Conservation (phyloP, 352 stramenopile genomes). For the Pythium folliculosum region DNA sequence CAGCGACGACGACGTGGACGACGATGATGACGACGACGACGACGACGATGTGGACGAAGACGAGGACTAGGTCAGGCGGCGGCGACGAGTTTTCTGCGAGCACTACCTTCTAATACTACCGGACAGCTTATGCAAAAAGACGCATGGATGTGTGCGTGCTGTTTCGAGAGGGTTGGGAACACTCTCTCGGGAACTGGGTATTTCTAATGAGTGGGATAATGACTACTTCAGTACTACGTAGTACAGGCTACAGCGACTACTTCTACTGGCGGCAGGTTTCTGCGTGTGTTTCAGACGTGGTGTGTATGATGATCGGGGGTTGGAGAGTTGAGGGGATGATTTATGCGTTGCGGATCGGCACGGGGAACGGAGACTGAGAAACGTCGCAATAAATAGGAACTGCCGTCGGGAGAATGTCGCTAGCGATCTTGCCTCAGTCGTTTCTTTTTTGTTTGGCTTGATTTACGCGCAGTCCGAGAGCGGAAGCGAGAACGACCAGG, state of each 20-base stretch:
- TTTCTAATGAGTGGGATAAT: background rate
- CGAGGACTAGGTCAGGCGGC: conserved; percentile 1
- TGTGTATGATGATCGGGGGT: background rate
- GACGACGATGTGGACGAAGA: conserved; percentile 34
- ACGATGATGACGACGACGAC: conserved; percentile 32
- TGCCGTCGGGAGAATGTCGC: background rate
- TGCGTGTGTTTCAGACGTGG: background rate
- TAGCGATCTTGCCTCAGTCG: background rate
- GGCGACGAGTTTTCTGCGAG: background rate
- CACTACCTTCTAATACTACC: background rate
- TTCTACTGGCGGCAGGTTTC: conserved; percentile 4
- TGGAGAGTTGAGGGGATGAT: background rate
- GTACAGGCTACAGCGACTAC: conserved; percentile 13
- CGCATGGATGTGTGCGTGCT: background rate
- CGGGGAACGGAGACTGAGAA: conserved; percentile 3
- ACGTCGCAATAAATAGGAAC: conserved; percentile 21
- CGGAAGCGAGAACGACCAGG: conserved; percentile 58
- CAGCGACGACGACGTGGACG: conserved; percentile 33
- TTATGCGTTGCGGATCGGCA: background rate
- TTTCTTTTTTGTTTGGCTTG: background rate
- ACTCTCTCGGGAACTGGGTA: background rate
- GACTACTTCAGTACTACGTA: no score
- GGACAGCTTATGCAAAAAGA: background rate
- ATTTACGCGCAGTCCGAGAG: conserved; percentile 46
- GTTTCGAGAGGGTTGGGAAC: background rate